These are phyloP conservation scores for Lophiostoma macrostomum DNA, from an alignment of 495 filamentous ascomycete genomes.

Conservation along the genomic window DNA sequence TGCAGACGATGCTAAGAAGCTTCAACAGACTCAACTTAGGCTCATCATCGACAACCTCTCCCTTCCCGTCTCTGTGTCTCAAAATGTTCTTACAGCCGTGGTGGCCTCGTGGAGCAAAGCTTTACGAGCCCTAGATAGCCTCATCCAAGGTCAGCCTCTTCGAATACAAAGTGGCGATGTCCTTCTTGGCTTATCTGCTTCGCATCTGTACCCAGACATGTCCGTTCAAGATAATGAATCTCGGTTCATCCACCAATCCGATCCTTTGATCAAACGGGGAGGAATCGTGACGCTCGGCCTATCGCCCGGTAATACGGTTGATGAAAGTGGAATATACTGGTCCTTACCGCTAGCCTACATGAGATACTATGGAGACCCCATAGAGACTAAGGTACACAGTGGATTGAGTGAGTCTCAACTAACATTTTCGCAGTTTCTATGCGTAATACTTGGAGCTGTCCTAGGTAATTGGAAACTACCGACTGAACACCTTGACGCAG, in stretches of 20 bases:
- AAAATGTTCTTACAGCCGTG: not conserved
- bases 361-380: not conserved
- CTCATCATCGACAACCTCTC: not conserved
- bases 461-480: not conserved
- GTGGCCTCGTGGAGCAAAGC: not conserved
- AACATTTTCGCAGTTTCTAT: not conserved
- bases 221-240: not conserved
- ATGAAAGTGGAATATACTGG: not conserved
- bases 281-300: not conserved
- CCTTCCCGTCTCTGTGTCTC: not conserved
- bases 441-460: not conserved
- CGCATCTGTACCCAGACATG: constrained; percentile 7
- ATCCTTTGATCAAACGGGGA: not conserved
- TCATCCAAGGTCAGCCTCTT: not conserved
- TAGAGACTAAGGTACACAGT: not conserved
- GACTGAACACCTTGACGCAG: no score
- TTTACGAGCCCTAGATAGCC: not conserved
- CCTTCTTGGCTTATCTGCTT: not conserved
- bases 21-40: not conserved
- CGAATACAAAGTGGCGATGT: not conserved
- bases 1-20: not conserved
- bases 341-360: not conserved
- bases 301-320: no score
- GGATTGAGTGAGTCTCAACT: not conserved
- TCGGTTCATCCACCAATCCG: not conserved